Evolutionary conservation across 371 early-diverging fungal species (phyloP), one percentile per base, ranked within the genome.

Genomic region (Lichtheimia hyalospora): DNA sequence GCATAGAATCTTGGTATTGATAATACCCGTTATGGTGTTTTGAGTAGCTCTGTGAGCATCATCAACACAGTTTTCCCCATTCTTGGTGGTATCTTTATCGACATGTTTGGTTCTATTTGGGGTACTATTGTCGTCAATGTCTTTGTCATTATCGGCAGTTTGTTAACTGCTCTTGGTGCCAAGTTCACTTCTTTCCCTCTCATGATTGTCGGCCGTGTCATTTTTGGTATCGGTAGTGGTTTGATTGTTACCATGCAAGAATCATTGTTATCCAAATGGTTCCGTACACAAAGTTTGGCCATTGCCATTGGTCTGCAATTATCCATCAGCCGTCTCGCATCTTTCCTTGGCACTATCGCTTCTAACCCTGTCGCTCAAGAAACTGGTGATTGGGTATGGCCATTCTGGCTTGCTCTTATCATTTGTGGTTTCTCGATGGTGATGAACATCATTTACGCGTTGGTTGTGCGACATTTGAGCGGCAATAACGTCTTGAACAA

Each of bases 211-310:
- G 82, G 76, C 13, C 77, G 85, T 43, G 68, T 83, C 3, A 41
- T 83, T 14, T 83, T 81, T 55, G 85, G 84, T 40, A 73, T 85
- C 41, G 85, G 85, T 4, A 73, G 75, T 49, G 81, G 81, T 46
- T 60, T 78, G 18, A 79, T 85, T 62, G 81, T 83, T 10, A 82
- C 84, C 5, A 78, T 80, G 72, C 85, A 85, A 68, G 83, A 85
- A 64, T 79, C 83, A 6, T 65, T 85, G 3, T 61, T 85, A 6
- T 72, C 79, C 0, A 81, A 83, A 51, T 85, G 85, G 85, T 85
- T 85, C 68, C 71, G 84, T 50, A 74, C 73, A 14, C 63, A 67
- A 27, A 54, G 57, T 41, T 58, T 79, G 13, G 57, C 75, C 18
- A 44, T 70, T 43, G 73, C 70, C 7, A 71, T 78, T 48, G 77